These are phyloP conservation scores for Zymoseptoria ardabiliae DNA, from an alignment of 2,329 filamentous ascomycete genomes.

Conservation along the genomic window DNA sequence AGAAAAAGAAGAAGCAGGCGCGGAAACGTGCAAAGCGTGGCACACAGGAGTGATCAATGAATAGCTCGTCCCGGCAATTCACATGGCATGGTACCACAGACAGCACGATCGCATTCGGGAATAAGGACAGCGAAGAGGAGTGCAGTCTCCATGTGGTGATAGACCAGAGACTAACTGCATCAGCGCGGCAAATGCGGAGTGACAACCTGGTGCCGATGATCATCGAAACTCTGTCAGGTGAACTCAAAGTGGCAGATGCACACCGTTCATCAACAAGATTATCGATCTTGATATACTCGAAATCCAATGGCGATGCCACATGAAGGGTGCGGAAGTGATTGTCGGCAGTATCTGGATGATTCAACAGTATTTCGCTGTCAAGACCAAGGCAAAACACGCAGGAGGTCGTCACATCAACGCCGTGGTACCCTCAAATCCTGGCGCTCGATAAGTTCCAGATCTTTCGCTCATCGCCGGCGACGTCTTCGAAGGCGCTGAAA, in stretches of 20 bases:
- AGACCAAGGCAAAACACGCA: too few relatives aligned
- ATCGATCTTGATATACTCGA: not conserved
- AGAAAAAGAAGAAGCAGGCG: conserved; percentile 3
- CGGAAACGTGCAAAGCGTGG: not conserved
- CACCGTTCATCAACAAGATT: not conserved
- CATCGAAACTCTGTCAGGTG: not conserved
- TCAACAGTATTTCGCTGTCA: too few relatives aligned
- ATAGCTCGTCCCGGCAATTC: not conserved
- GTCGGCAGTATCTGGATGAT: too few relatives aligned
- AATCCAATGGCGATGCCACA: too few relatives aligned
- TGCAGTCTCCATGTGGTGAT: not conserved
- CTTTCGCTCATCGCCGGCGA: not conserved
- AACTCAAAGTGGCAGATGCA: too few relatives aligned
- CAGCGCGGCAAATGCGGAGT: not conserved
- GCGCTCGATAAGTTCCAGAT: not conserved
- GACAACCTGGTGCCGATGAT: not conserved
- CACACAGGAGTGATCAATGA: not conserved
- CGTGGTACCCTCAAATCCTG: not conserved
- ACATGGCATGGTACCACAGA: not conserved
- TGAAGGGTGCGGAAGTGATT: too few relatives aligned
- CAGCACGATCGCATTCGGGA: not conserved
- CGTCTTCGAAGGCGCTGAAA: not conserved
- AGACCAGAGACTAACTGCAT: not conserved
- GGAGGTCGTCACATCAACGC: not conserved
- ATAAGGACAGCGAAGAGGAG: not conserved